Conservation (phyloP, 768 basidiomycete species). For the Lyophyllum atratum region DNA sequence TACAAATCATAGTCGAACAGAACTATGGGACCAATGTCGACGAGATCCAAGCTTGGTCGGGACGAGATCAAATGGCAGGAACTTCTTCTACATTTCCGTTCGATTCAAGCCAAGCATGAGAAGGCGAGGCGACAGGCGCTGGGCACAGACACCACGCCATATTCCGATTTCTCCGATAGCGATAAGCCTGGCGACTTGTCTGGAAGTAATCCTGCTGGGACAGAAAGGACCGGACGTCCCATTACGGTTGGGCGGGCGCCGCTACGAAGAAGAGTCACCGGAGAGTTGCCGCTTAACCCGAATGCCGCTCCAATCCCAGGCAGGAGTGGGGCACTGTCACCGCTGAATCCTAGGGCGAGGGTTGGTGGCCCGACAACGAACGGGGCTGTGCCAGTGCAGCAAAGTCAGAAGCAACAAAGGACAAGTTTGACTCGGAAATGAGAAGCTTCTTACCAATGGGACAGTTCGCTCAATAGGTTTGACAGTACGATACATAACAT, state of each 20-base stretch:
- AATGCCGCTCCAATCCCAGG: conserved; percentile 27
- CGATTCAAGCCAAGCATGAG: conserved; percentile 88
- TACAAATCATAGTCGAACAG: conserved; percentile 17
- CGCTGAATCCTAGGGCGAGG: conserved; percentile 72
- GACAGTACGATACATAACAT: conserved; percentile 11
- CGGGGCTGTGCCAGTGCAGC: conserved; percentile 10
- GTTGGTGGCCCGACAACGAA: conserved; percentile 44
- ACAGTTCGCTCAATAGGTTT: neutral
- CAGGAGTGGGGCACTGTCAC: conserved; percentile 59
- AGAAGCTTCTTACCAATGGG: neutral
- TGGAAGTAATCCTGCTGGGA: conserved; percentile 18
- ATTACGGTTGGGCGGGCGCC: conserved; percentile 40
- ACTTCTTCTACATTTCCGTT: conserved; percentile 87
- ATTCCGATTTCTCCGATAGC: conserved; percentile 48
- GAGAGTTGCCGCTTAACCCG: conserved; percentile 40
- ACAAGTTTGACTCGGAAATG: conserved; percentile 39
- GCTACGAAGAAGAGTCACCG: conserved; percentile 65
- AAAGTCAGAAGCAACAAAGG: conserved; percentile 38
- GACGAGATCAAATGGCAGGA: conserved; percentile 99
- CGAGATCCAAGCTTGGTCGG: conserved; percentile 75
- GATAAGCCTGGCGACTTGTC: conserved; percentile 40
- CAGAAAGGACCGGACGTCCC: conserved; percentile 26
- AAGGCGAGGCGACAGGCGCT: conserved; percentile 81
- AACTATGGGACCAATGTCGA: conserved; percentile 37
- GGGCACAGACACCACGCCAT: conserved; percentile 60